Evolutionary conservation across 1,284 basidiomycete genomes (phyloP).

Genomic region (Ceratobasidium sp.): DNA sequence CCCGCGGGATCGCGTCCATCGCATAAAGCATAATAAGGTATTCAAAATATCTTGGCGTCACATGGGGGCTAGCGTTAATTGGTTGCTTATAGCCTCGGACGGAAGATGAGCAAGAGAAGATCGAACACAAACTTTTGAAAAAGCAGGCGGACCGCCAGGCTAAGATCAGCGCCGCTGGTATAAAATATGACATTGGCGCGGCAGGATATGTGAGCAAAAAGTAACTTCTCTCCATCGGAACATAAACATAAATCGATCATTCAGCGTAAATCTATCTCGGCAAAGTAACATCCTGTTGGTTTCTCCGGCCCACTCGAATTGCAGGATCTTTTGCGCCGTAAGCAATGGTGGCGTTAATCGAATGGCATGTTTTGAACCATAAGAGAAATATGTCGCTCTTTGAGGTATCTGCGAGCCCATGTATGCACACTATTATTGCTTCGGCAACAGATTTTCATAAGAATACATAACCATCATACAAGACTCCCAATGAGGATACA

Average conservation of each 20-base stretch:
- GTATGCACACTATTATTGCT: not conserved
- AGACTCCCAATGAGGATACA: not conserved
- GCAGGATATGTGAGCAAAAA: conserved; percentile 73
- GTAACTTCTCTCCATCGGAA: not conserved
- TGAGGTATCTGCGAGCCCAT: not conserved
- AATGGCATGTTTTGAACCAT: not conserved
- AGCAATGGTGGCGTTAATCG: not conserved
- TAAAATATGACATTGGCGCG: conserved; percentile 88
- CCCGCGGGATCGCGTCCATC: conserved; percentile 78
- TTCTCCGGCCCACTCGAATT: not conserved
- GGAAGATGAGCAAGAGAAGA: conserved; percentile 75
- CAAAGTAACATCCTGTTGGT: not conserved
- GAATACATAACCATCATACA: not conserved
- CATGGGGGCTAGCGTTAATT: conserved; percentile 29
- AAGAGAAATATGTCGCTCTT: too few relatives aligned
- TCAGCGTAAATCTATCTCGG: not conserved
- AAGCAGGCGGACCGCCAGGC: conserved; percentile 83
- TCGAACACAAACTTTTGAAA: conserved; percentile 78
- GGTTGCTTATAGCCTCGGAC: conserved; percentile 74
- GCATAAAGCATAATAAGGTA: conserved; percentile 86
- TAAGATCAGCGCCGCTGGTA: conserved; percentile 85
- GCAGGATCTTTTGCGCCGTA: too few relatives aligned
- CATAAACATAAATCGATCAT: not conserved
- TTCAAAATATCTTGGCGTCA: conserved; percentile 48
- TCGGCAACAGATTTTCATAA: not conserved